Conservation (phyloP, 768 basidiomycete species). For the Pisolithus orientalis region DNA sequence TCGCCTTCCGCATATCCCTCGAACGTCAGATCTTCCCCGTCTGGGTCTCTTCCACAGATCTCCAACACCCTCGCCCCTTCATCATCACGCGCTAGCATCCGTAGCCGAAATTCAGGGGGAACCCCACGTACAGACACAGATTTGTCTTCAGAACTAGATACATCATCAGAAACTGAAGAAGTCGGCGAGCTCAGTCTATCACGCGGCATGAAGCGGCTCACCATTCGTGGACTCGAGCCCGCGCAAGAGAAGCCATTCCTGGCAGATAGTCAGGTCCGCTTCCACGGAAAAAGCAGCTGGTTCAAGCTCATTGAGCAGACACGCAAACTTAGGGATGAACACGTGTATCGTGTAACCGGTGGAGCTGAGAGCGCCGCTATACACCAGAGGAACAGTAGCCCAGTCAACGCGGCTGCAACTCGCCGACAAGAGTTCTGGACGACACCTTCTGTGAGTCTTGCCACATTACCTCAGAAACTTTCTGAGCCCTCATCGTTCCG, state of each 20-base stretch:
- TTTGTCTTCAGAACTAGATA: slow-evolving; percentile 18
- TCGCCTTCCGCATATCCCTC: slow-evolving; percentile 14
- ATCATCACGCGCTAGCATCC: slow-evolving; percentile 5
- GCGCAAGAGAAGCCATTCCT: slow-evolving; percentile 27
- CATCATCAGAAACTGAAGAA: slow-evolving; percentile 32
- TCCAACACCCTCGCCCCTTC: slow-evolving; percentile 2
- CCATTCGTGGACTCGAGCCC: slow-evolving; percentile 32
- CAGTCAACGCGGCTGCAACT: slow-evolving; percentile 14
- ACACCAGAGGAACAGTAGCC: slow-evolving; percentile 14
- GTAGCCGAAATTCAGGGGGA: slow-evolving; percentile 11
- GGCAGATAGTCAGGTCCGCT: slow-evolving; percentile 41
- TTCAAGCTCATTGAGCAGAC: slow-evolving; percentile 50
- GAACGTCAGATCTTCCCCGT: slow-evolving; percentile 9
- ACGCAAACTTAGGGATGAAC: slow-evolving; percentile 46
- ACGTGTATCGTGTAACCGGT: slow-evolving; percentile 33
- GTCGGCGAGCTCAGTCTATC: slow-evolving; percentile 34
- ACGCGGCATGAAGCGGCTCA: slow-evolving; percentile 31
- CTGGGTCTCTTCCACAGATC: slow-evolving; percentile 2
- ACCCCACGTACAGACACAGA: slow-evolving; percentile 24
- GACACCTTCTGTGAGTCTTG: slow-evolving; percentile 43
- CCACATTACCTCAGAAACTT: not conserved
- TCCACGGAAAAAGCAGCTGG: slow-evolving; percentile 58
- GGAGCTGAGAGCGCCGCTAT: slow-evolving; percentile 12
- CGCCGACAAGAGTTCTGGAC: slow-evolving; percentile 51
- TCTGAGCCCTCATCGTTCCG: not conserved